Base-by-base conservation (phyloP, 768 basidiomycete species). In the Mycena haematopus region DNA sequence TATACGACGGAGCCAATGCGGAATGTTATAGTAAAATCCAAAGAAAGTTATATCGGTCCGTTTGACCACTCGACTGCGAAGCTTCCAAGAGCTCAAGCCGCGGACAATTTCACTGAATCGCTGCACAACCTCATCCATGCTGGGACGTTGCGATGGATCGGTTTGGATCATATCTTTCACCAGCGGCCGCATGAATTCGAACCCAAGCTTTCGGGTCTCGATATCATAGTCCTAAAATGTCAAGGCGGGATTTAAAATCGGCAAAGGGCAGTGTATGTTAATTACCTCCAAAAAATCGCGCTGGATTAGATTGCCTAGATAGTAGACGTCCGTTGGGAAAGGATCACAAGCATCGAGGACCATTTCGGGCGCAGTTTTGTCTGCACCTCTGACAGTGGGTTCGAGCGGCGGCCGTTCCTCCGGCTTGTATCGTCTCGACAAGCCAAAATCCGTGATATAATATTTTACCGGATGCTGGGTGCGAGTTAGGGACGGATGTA, bases 401-500 rank as follows among this genome's bases (percentile, higher is more conserved):
- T 42, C 40, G 9, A 42, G 19, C 19, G 40, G 40, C 19, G 40
- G 40, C 19, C 2, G 40, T 5, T 42, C 36, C 36, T 38, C 36
- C 36, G 10, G 36, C 36, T 38, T 38, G 36, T 38, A 38, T 13
- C 36, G 10, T 38, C 6, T 38, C 36, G 36, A 38, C 1, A 60
- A 21, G 1, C 52, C 44, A 38, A 60, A 60, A 24, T 60, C 58
- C 21, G 52, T 60, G 52, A 46, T 10, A 35, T 53, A 53, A 15
- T 60, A 60, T 22, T 53, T 60, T 7, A 44, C 42, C 6, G 42
- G 51, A 4, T 22, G 35, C 15, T 52, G 58, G 14, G 51, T 59
- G 22, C 31, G 40, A 24, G 35, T 29, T 11, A 3, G 46, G 29
- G 44, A 27, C 10, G 36, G 36, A 5, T 15, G 36, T 2, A 38